Conservation (phyloP, 352 stramenopile species). For the Globisporangium rhizosaccharum region DNA sequence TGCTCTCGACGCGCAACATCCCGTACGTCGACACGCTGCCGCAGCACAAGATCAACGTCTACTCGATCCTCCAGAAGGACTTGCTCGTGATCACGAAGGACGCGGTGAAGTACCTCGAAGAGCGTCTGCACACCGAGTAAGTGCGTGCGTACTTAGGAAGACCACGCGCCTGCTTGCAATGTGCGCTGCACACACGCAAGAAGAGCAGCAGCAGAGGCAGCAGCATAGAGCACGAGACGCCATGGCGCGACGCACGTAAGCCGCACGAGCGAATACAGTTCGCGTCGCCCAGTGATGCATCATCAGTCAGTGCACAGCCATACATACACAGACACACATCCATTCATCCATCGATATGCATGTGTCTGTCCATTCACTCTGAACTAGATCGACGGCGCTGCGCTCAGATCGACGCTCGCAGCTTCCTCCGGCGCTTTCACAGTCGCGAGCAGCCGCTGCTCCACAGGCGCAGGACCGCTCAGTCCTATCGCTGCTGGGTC, state of each 20-base stretch:
- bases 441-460: constrained; percentile 55
- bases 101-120: constrained; percentile 85
- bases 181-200: neutral
- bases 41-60: constrained; percentile 88
- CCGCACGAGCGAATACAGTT: constrained; percentile 1
- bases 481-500: constrained; percentile 37
- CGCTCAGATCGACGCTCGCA: constrained; percentile 42
- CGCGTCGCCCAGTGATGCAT: too few relatives aligned
- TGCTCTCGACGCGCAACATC: constrained; percentile 82
- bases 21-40: constrained; percentile 77
- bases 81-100: constrained; percentile 82
- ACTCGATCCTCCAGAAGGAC: constrained; percentile 88
- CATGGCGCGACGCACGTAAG: too few relatives aligned
- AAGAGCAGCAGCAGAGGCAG: constrained; percentile 1
- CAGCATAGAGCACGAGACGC: neutral
- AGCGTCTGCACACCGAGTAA: constrained; percentile 82
- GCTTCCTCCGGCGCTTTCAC: constrained; percentile 43
- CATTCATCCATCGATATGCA: neutral
- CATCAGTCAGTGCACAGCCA: neutral
- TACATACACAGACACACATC: neutral
- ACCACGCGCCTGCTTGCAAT: neutral
- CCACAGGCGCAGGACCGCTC: constrained; percentile 51
- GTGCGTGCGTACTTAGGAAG: constrained; percentile 6
- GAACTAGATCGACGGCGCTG: constrained; percentile 38
- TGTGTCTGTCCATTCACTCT: neutral